A percentile compares a stretch with the other conserved stretches of the same genome.
These are phyloP conservation scores for Plasmodium vivax DNA, from an alignment of 169 alveolate genomes.

Conservation along the genomic window DNA sequence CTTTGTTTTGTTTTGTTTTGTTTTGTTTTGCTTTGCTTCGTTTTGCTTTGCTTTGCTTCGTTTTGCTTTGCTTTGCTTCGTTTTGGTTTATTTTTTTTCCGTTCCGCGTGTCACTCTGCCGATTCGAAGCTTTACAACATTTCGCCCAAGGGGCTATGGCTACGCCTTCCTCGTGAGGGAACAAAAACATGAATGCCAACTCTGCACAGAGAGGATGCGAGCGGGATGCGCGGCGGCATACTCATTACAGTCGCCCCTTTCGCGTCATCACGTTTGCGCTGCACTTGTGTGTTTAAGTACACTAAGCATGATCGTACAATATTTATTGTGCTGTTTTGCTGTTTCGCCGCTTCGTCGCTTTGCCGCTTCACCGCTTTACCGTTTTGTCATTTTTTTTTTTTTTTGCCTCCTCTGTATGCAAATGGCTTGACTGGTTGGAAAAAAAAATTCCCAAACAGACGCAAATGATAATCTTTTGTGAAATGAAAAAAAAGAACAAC, in stretches of 20 bases:
- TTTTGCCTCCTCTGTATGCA: not conserved
- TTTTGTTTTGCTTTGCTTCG: not conserved
- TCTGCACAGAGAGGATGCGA: not conserved
- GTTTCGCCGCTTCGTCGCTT: not conserved
- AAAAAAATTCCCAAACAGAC: not conserved
- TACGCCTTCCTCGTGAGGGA: constrained; percentile 4
- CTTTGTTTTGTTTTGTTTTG: too few relatives aligned
- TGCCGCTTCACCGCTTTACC: not conserved
- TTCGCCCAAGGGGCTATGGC: not conserved
- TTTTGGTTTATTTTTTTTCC: not conserved
- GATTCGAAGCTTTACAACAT: not conserved
- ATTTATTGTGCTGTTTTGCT: not conserved
- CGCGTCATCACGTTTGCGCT: not conserved
- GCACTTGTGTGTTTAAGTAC: not conserved
- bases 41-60: not conserved
- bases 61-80: not conserved
- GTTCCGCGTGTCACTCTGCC: not conserved
- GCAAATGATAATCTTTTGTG: not conserved
- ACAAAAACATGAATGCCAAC: not conserved
- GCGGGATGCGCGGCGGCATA: not conserved
- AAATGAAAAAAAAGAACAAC: not conserved
- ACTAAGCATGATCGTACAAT: not conserved
- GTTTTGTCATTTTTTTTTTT: not conserved
- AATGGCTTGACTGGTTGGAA: not conserved
- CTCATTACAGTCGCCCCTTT: not conserved